Base-by-base conservation (phyloP, 1,284 basidiomycete genomes). In the Stereum hirsutum region DNA sequence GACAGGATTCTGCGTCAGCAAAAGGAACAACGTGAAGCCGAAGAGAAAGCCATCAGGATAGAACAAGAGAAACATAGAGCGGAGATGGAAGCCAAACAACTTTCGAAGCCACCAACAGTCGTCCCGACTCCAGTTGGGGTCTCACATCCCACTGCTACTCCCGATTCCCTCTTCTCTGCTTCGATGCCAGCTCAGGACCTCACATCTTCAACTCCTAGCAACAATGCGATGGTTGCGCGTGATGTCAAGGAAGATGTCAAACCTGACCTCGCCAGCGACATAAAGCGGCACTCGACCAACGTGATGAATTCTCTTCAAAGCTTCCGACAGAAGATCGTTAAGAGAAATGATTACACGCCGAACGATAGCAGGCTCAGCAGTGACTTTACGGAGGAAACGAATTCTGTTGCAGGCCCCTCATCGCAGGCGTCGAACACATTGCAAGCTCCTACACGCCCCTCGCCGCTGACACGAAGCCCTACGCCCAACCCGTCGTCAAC, bases 1-100 rank as follows among this genome's bases (percentile, higher is more conserved):
- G 93, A 97, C 58, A 77, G 94, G 41, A 95, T 98, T 46, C 66
- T 97, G 41, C 82, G 83, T 48, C 85, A 91, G 53, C 88, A 94
- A 53, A 75, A 79, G 31, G 54, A 56, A 17, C 4, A 34, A 23
- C 36, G 41, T 12, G 42, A 35, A 15, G 15, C 38, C n/a, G 41
- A 39, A 24, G 28, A 23, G n/a, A 49, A 50, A 34, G 41, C 43
- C 2, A 23, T 23, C 46, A 51, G 31, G 46, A 52, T 40, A 27
- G 30, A 26, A 25, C 28, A 28, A 17, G 39, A 36, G 45, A 35
- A 37, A 35, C n/a, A n/a, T n/a, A n/a, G n/a, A n/a, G n/a, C n/a
- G n/a, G n/a, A n/a, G n/a, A n/a, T n/a, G n/a, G n/a, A n/a, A n/a
- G n/a, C n/a, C 2, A 37, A 37, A 19, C 7, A 20, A n/a, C 6